Evolutionary conservation across 257 asterid species (phyloP), one percentile per base, ranked within the genome.

Genomic region (Vinca minor): DNA sequence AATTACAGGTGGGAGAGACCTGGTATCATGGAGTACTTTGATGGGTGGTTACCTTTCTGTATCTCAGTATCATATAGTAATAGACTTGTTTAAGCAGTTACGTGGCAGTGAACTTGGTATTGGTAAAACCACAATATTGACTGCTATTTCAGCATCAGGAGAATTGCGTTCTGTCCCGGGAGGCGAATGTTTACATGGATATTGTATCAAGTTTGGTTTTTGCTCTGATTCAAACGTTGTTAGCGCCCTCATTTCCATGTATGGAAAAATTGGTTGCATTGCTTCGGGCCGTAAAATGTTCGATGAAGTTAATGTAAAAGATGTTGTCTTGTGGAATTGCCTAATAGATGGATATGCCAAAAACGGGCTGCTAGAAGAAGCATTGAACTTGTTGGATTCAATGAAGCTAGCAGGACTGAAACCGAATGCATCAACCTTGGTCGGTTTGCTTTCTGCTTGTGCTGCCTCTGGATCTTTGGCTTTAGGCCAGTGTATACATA

Each of bases 251-350:
- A 75, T 87, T 47, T 81, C 86, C 68, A 77, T 81, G 85, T 83
- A 83, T 18, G 86, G 85, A 31, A 82, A 79, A 72, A 78, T 50
- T 26, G 71, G 79, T 11, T 12, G 20, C 61, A 59, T 81, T 52
- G 36, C 59, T 53, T 74, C 48, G 10, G 80, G 85, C 14, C 78
- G 70, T 21, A 77, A 29, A 56, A 62, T 84, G 48, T 83, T 84
- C 50, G 87, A 83, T 65, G 89, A 78, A 74, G 67, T 66, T 47
- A 38, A 62, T 71, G 75, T 31, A 26, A 83, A 71, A 53, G 95
- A 84, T 68, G 72, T 79, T n/a, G 74, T 79, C 44, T 50, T 79
- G 77, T 84, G 95, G 93, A 87, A 87, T 76, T 83, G 86, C 77
- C 76, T 84, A 15, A 79, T 87, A n/a, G 86, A 84, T 70, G 79